Conservation (phyloP, 176 grass and related monocot genomes). For the Lolium multiflorum region DNA sequence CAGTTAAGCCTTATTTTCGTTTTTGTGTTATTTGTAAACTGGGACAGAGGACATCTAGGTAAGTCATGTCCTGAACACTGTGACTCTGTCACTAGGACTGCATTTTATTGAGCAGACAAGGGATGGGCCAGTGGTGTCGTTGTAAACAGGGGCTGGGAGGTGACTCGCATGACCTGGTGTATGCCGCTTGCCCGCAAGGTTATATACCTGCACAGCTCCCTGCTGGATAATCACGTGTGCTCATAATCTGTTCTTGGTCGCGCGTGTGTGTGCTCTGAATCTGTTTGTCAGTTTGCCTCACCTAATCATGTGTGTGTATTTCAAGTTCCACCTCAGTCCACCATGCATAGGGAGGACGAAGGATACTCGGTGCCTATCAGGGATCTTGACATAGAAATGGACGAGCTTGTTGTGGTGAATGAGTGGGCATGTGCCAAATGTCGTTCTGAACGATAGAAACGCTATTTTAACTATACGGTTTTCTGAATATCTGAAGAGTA, state of each 20-base stretch:
- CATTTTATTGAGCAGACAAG: too few relatives aligned
- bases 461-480: not conserved
- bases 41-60: too few relatives aligned
- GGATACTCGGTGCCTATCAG: not conserved
- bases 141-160: too few relatives aligned
- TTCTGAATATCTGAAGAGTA: not conserved
- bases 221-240: not conserved
- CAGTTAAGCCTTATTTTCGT: too few relatives aligned
- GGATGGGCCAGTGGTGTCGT: too few relatives aligned
- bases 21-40: too few relatives aligned
- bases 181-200: not conserved
- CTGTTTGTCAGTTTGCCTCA: not conserved
- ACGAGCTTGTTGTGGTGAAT: too few relatives aligned
- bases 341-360: not conserved
- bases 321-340: not conserved
- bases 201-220: not conserved
- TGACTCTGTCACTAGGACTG: too few relatives aligned
- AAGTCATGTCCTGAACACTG: too few relatives aligned
- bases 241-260: not conserved
- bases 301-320: not conserved
- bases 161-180: not conserved
- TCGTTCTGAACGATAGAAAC: not conserved
- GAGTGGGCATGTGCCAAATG: conserved; percentile 7
- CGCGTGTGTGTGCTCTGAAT: not conserved
- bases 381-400: too few relatives aligned